Evolutionary conservation across 2,329 filamentous ascomycete species (phyloP), one percentile per base, ranked within the genome.

Genomic region (Epichloe scottii): DNA sequence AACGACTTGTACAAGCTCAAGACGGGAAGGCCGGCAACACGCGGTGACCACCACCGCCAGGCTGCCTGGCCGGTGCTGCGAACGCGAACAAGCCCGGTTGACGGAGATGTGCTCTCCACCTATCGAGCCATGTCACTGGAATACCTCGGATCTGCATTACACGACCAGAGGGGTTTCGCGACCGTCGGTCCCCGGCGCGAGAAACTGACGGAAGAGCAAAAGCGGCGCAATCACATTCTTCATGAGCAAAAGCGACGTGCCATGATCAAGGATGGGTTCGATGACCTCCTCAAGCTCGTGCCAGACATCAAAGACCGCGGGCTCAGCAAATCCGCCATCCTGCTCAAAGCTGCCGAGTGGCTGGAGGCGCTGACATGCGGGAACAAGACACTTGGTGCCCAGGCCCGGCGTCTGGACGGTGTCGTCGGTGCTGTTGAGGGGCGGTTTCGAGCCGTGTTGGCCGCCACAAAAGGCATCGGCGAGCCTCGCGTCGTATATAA

Each of bases 161-260:
- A 46, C 23, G 49, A 43, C 6, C 44, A 46, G 4, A 51, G 30
- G 39, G 8, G 17, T 23, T 30, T 45, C 2, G 38, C 45, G 4
- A 48, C 40, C 15, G n/a, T 51, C 5, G 33, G 46, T 4, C 46
- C 40, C 12, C 50, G 46, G 4, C 40, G 45, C 3, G 41, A 49
- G 17, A 52, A 41, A 14, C 23, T 46, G 3, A 49, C 40, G 12
- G 40, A 26, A 4, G 46, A 46, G 41, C 50, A 52, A 6, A 52
- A 48, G 50, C 38, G 50, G 11, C 45, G 39, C 3, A 48, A 49
- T 15, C 50, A 52, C 34, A 52, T 52, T 10, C 46, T 49, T 4
- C 50, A 52, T 5, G 46, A 49, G 46, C 34, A 48, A 17, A 52
- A 49, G 34, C 46, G 50, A 14, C 40, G 50, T 3, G 50, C 50